Conservation (phyloP, 2,329 filamentous ascomycete genomes). For the Elsinoe fawcettii region DNA sequence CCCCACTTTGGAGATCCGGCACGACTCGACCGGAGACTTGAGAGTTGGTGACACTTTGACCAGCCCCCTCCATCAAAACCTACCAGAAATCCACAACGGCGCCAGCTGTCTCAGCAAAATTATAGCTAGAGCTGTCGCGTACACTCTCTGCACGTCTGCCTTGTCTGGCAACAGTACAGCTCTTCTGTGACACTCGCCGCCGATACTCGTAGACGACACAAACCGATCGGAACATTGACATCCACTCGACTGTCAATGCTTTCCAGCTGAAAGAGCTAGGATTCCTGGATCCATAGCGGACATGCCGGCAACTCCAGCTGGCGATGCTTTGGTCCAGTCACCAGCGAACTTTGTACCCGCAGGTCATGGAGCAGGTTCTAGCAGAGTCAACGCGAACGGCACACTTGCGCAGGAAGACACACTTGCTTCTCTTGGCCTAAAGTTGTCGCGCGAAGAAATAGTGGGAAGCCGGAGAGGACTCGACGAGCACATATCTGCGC, state of each 20-base stretch:
- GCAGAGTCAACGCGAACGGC: background rate
- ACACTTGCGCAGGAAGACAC: background rate
- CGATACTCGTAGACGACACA: background rate
- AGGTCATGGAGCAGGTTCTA: background rate
- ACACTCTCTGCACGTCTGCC: background rate
- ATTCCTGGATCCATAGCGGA: constrained; percentile 8
- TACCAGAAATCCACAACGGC: constrained; percentile 3
- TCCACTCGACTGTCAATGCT: background rate
- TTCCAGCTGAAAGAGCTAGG: constrained; percentile 1
- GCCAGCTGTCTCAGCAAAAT: background rate
- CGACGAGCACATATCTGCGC: background rate
- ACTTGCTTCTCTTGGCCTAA: constrained; percentile 1
- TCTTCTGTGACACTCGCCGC: too few relatives aligned
- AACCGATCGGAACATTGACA: background rate
- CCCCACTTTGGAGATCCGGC: background rate
- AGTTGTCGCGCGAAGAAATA: constrained; percentile 1
- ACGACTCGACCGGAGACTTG: background rate
- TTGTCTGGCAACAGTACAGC: background rate
- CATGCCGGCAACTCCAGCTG: constrained; percentile 8
- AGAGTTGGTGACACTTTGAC: background rate
- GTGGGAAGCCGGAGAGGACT: background rate
- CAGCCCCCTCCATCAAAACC: constrained; percentile 7
- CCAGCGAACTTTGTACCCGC: background rate
- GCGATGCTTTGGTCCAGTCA: constrained; percentile 13
- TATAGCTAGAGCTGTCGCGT: background rate